Evolutionary conservation across 768 basidiomycete species (phyloP), one percentile per base, ranked within the genome.

Genomic region (Naganishia antarctica): DNA sequence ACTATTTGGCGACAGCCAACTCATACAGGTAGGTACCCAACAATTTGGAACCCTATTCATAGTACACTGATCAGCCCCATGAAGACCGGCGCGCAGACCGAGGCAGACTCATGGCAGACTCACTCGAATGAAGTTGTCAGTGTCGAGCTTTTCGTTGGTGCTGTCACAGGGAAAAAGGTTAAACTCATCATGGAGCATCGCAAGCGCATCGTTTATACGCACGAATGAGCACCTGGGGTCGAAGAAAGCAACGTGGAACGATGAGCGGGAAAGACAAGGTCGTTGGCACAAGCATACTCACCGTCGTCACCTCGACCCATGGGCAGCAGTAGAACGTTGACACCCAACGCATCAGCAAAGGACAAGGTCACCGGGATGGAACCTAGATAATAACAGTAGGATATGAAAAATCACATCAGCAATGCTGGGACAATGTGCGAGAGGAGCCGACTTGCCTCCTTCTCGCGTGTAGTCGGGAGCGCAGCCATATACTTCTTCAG

Each of bases 221-320:
- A 58, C 41, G 73, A 73, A 62, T 71, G 74, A 37, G 72, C 71
- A 57, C 53, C 53, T 57, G 53, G 4, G 18, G 53, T 18, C 45
- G 28, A n/a, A 7, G 31, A 3, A 26, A 21, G 4, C 50, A 34
- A 7, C 2, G 32, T 4, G 31, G 21, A n/a, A 51, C 29, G 21
- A 57, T n/a, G 29, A 37, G 32, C n/a, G 21, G 23, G 9, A 40
- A 26, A 3, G 7, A 21, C 21, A 23, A 23, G 21, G n/a, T 21
- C 9, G 32, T 4, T 34, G 18, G 18, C 31, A 51, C 32, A 34
- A 11, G 50, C 3, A 51, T 25, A 41, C 53, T 57, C 16, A 57
- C 93, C 94, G 68, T 98, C 94, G 72, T 97, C 91, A 1, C 90
- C 89, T 53, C 93, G 82, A 1, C 91, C 91, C 87, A 94, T 93